Base-by-base conservation (phyloP, 495 filamentous ascomycete species). In the Hypomontagnella monticulosa region DNA sequence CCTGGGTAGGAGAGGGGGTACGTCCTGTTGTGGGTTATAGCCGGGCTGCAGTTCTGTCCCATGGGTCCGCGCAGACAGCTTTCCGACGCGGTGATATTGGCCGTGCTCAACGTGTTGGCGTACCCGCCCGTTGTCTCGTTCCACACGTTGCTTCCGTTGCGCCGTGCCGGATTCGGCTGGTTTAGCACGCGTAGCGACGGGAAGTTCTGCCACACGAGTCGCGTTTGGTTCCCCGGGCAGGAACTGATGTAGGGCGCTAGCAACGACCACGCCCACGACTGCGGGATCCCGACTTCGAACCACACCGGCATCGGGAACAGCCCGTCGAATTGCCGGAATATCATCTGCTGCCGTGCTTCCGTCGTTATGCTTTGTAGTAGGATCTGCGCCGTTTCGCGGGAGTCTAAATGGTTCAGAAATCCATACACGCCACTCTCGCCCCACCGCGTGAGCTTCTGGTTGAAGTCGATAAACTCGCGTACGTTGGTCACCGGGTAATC, bases 131-230 rank as follows among this genome's bases (percentile, higher is more conserved):
- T 79, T 1, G 80, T 82, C 75, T 89, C 89, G 56, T 83, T 81
- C 61, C 79, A 79, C 16, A 77, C 82, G 34, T 80, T 81, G 55
- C 81, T 74, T 27, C 84, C 84, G 55, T 87, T 85, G 70, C 83
- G 70, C 10, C 85, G 84, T 54, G 84, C 83, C 36, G 87, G 83
- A 75, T 92, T 94, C 3, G 91, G 88, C 63, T 95, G 87, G 78
- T 96, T 94, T 48, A 89, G 76, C 61, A 96, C 85, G 61, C 80
- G 74, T 4, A 96, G 81, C 0, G 81, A 82, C 0, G 93, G 93
- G 81, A 93, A 96, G 78, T 96, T 97, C 73, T 96, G 90, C 92
- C 93, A 96, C 9, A 87, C 80, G 34, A 96, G 79, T 4, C 90
- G 85, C 3, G 91, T 96, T 66, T 88, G 86, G 67, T 89, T 87